Evolutionary conservation across 768 basidiomycete genomes (phyloP), one percentile per base, ranked within the genome.

Genomic region (Suillus alpinus): DNA sequence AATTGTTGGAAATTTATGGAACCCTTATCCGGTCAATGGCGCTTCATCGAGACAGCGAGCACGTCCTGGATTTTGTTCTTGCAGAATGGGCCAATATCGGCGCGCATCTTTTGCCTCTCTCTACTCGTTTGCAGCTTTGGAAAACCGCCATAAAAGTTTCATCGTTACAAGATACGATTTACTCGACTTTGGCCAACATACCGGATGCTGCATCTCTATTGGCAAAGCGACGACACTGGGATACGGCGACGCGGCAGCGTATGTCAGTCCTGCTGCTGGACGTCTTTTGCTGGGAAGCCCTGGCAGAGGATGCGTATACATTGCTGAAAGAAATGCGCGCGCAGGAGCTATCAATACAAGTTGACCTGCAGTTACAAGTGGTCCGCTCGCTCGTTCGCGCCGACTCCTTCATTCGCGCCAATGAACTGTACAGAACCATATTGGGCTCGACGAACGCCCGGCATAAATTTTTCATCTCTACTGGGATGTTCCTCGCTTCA

Each of bases 401-500:
- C 13, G 66, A 77, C 59, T 43, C 69, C 18, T 79, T 80, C 62
- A 69, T 71, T 44, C 68, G 73, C 1, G 87, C 86, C 12, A 80
- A 80, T 57, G 68, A 71, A 31, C 65, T 84, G 26, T 85, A 78
- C 64, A 39, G 71, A 20, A 64, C 73, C 6, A 56, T 83, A 46
- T 61, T 67, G 34, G 62, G 68, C 32, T 64, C 52, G 7, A 58
- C 58, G 44, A 51, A 64, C 18, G 62, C 70, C 29, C 67, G 39
- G 46, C 57, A 53, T 36, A 32, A 61, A 16, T 67, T 72, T 43
- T 71, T 77, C 59, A 66, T 76, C 23, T 76, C 75, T 44, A 76
- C 79, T 0, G 86, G 82, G n/a, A 74, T 89, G 6, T 76, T 79
- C 67, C 71, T 88, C 18, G 76, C 76, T 66, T 78, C 86, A 7